Conservation (phyloP, 768 basidiomycete genomes). For the Auriscalpium orientale region DNA sequence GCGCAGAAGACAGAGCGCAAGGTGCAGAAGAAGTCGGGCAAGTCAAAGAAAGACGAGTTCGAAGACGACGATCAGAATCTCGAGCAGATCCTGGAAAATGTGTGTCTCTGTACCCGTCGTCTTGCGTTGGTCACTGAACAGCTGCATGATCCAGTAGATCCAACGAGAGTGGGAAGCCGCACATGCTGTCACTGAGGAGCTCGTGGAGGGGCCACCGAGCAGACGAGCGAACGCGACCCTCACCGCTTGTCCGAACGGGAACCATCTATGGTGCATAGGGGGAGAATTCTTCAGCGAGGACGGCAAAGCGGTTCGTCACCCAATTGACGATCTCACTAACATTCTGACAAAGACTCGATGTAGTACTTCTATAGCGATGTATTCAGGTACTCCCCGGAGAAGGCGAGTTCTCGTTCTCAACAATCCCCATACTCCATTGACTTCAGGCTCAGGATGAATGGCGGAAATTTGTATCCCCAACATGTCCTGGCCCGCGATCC, state of each 20-base stretch:
- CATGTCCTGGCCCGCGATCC: conserved; percentile 80
- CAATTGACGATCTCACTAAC: not conserved
- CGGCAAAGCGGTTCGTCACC: conserved; percentile 56
- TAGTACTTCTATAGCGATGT: conserved; percentile 87
- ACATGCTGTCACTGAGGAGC: conserved; percentile 79
- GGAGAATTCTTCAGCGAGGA: conserved; percentile 89
- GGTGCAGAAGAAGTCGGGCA: conserved; percentile 51
- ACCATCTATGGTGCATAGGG: conserved; percentile 77
- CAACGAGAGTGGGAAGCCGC: conserved; percentile 77
- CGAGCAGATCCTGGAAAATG: conserved; percentile 77
- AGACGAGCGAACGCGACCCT: conserved; percentile 79
- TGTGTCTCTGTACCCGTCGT: conserved; percentile 21
- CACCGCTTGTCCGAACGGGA: conserved; percentile 72
- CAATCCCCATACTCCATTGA: too few species aligned
- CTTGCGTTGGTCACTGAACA: not conserved
- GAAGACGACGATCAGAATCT: conserved; percentile 73
- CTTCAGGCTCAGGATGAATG: conserved; percentile 64
- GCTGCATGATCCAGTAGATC: conserved; percentile 43
- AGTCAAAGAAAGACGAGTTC: conserved; percentile 41
- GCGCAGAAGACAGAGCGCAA: conserved; percentile 64
- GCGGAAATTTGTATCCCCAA: conserved; percentile 77
- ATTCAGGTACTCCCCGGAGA: conserved; percentile 79
- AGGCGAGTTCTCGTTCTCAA: conserved; percentile 31
- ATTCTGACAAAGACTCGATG: not conserved
- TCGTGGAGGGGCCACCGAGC: conserved; percentile 75